These are phyloP conservation scores for Metschnikowia colocasiae DNA, from an alignment of 805 yeast species.

Conservation along the genomic window DNA sequence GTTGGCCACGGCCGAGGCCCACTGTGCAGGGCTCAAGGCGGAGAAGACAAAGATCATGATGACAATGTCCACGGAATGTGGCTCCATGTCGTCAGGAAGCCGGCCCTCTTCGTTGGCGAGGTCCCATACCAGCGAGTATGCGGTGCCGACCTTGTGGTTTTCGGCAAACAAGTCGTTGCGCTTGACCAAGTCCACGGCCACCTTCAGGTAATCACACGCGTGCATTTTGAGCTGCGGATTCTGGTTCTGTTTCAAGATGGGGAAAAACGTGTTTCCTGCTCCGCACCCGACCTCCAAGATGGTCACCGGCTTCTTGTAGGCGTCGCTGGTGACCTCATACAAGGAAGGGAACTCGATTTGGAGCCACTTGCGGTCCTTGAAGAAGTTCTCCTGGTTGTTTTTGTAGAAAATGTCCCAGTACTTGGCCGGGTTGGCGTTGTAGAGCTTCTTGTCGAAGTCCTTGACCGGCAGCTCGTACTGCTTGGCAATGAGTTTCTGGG, in stretches of 20 bases:
- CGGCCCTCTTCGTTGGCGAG: constrained; percentile 68
- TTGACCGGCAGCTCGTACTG: constrained; percentile 84
- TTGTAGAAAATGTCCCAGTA: constrained; percentile 95
- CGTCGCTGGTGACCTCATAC: constrained; percentile 66
- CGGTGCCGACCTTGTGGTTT: constrained; percentile 43
- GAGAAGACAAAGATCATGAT: constrained; percentile 95
- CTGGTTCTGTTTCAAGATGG: constrained; percentile 76
- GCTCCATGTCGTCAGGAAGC: constrained; percentile 82
- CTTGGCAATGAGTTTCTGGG: constrained; percentile 65
- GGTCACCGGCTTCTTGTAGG: constrained; percentile 63
- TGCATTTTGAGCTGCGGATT: constrained; percentile 69
- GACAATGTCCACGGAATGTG: constrained; percentile 80
- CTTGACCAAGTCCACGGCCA: constrained; percentile 84
- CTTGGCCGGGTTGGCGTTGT: constrained; percentile 81
- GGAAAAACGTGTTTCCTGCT: constrained; percentile 95
- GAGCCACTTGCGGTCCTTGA: constrained; percentile 95
- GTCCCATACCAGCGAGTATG: constrained; percentile 93
- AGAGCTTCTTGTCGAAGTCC: constrained; percentile 76
- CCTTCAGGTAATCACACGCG: constrained; percentile 87
- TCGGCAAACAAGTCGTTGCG: constrained; percentile 57
- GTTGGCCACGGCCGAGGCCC: constrained; percentile 77
- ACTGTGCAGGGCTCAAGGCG: constrained; percentile 88
- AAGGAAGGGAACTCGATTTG: constrained; percentile 88
- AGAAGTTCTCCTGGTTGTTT: constrained; percentile 87
- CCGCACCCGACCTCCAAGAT: constrained; percentile 97